Percentiles rank a stretch among this genome's conserved stretches.
Conservation (phyloP, 148 eudicot species). For the Arbutus unedo region DNA sequence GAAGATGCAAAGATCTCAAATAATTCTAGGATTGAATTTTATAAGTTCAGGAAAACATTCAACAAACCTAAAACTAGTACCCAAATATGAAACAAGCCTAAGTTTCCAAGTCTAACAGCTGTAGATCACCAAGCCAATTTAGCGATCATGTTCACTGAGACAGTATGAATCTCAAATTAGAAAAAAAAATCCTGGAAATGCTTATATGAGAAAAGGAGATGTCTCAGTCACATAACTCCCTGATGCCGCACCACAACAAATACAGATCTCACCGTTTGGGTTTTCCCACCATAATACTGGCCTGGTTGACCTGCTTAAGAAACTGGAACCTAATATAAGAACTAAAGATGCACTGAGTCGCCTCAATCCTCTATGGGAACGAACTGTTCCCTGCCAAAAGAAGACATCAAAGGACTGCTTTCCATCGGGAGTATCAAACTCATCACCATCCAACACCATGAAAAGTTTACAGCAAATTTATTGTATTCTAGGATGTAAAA, state of each 20-base stretch:
- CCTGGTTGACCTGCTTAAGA: not conserved
- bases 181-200: not conserved
- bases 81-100: slow-evolving; percentile 8
- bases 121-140: not conserved
- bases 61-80: not conserved
- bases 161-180: not conserved
- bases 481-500: not conserved
- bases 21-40: not conserved
- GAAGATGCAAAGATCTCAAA: not conserved
- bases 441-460: not conserved
- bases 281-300: not conserved
- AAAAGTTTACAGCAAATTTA: not conserved
- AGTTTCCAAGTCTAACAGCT: not conserved
- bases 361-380: not conserved
- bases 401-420: slow-evolving; percentile 1
- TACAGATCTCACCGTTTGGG: slow-evolving; percentile 1
- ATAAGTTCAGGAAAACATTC: not conserved
- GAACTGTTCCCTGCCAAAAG: not conserved
- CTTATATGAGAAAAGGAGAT: slow-evolving; percentile 8
- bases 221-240: not conserved
- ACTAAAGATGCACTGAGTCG: not conserved
- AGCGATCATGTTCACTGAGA: slow-evolving; percentile 7
- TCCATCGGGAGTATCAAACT: not conserved
- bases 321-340: slow-evolving; percentile 5
- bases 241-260: not conserved